These are phyloP conservation scores for Hygrophoropsis aurantiaca DNA, from an alignment of 768 basidiomycete genomes.

Conservation along the genomic window DNA sequence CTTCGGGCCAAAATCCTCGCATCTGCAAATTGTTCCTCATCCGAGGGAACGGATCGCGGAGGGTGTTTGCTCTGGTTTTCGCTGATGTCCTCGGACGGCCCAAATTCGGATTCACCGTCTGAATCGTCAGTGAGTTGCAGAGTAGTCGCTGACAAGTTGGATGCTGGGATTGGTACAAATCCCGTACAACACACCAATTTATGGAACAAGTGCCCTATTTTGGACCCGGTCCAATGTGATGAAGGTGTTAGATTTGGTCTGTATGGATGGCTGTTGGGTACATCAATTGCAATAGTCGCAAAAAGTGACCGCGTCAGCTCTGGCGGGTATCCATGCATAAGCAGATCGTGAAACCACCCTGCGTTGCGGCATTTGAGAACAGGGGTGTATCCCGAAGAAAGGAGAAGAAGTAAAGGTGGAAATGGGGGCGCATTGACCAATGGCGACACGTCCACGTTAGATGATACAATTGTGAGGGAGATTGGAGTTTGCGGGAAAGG, in stretches of 20 bases:
- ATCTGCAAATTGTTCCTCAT: not conserved
- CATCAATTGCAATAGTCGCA: conserved; percentile 16
- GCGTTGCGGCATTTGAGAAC: conserved; percentile 29
- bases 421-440: conserved; percentile 31
- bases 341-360: conserved; percentile 33
- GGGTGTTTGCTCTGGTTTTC: not conserved
- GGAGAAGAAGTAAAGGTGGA: conserved; percentile 27
- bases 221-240: conserved; percentile 24
- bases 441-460: no score
- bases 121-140: not conserved
- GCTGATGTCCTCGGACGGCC: not conserved
- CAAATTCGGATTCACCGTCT: not conserved
- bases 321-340: conserved; percentile 34
- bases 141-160: conserved; percentile 7
- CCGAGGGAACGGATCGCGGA: no score
- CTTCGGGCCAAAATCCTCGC: not conserved
- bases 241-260: conserved; percentile 12
- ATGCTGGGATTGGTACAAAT: conserved; percentile 32
- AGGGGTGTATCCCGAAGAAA: conserved; percentile 13
- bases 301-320: conserved; percentile 25
- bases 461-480: no score
- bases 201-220: conserved; percentile 38
- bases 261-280: conserved; percentile 15
- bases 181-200: conserved; percentile 46
- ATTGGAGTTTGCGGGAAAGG: no score